Percentiles rank a stretch among this genome's conserved stretches.
These are phyloP conservation scores for Sporobolomyces roseus DNA, from an alignment of 768 basidiomycete species.

Conservation along the genomic window DNA sequence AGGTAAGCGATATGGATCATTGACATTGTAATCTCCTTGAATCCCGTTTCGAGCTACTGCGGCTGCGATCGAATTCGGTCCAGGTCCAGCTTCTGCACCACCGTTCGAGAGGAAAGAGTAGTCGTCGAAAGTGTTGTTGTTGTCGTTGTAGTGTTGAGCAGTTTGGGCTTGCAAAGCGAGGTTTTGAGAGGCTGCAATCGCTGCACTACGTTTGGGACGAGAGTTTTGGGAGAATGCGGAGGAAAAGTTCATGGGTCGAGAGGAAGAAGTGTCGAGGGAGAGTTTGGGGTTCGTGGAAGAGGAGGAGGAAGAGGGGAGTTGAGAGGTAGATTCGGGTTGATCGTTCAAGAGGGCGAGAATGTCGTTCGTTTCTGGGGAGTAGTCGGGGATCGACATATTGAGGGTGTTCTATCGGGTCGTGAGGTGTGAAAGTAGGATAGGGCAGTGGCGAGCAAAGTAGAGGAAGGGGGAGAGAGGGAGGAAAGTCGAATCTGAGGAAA, in stretches of 20 bases:
- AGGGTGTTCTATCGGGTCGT: too few relatives aligned
- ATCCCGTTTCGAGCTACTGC: conserved; percentile 3
- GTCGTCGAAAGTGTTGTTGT: neutral
- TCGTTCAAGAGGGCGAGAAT: neutral
- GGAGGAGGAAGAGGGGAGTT: neutral
- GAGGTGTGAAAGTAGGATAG: too few relatives aligned
- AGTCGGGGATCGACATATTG: too few relatives aligned
- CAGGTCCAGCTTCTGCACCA: conserved; percentile 2
- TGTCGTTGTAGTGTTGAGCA: neutral
- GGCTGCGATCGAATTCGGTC: neutral
- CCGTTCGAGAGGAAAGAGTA: neutral
- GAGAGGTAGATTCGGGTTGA: too few relatives aligned
- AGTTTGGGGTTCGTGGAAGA: too few relatives aligned
- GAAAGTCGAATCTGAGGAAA: too few relatives aligned
- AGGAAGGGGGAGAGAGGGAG: too few relatives aligned
- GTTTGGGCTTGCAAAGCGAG: neutral
- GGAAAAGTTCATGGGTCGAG: neutral
- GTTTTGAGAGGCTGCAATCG: neutral
- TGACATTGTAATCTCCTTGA: too few relatives aligned
- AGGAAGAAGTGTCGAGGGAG: neutral
- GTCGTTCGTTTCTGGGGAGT: neutral
- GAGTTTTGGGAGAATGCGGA: neutral
- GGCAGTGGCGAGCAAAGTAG: too few relatives aligned
- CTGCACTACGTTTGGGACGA: neutral
- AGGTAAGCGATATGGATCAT: too few relatives aligned